phyloP scores from a whole-genome alignment of 2,329 filamentous ascomycete genomes.

The Calonectria ilicicola region DNA sequence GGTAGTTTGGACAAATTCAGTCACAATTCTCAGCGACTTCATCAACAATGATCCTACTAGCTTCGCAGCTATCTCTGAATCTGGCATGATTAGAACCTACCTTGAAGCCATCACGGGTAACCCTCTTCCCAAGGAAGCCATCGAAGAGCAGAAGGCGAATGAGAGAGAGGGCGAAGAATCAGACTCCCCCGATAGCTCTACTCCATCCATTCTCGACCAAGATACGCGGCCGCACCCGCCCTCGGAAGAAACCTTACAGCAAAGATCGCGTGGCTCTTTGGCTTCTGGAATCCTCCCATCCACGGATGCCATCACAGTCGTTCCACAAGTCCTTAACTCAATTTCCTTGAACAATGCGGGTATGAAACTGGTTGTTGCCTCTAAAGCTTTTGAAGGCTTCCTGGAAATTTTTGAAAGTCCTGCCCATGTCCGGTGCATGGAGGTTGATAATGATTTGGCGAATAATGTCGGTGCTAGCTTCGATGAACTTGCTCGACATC shows the following conservation, averaged over 20 bases:
- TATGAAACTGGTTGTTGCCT: conserved; percentile 87
- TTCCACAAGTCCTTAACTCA: conserved; percentile 90
- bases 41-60: conserved; percentile 99
- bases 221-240: conserved; percentile 65
- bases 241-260: conserved; percentile 60
- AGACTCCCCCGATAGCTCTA: conserved; percentile 54
- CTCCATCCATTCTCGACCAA: conserved; percentile 50
- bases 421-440: conserved; percentile 86
- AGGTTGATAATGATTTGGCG: conserved; percentile 76
- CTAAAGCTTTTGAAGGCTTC: conserved; percentile 85
- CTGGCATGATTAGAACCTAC: conserved; percentile 87
- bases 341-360: conserved; percentile 92
- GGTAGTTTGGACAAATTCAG: conserved; percentile 94
- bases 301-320: conserved; percentile 85
- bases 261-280: conserved; percentile 56
- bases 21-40: conserved; percentile 93
- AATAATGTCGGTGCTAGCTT: conserved; percentile 84
- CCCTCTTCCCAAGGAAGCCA: conserved; percentile 50
- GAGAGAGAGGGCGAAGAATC: conserved; percentile 49
- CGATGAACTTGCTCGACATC: conserved; percentile 94
- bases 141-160: conserved; percentile 44
- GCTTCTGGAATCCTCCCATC: conserved; percentile 87
- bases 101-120: conserved; percentile 81
- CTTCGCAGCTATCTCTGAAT: conserved; percentile 94
- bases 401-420: conserved; percentile 98